Percentiles rank a stretch among this genome's conserved stretches.
phyloP scores from a whole-genome alignment of 73 alveolate genomes.

The Paramecium pentaurelia region DNA sequence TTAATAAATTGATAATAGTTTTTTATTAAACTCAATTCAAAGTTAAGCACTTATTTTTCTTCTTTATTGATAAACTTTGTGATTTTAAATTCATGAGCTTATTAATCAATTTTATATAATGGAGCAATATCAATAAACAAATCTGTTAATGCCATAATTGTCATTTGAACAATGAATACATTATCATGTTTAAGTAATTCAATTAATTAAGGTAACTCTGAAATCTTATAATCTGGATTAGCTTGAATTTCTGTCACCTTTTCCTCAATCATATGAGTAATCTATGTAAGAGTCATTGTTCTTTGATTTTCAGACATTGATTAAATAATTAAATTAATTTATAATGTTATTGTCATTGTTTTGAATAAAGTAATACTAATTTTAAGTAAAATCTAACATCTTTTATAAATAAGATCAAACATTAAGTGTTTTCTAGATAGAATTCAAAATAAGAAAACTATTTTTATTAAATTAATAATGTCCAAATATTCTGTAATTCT shows the following conservation, averaged over 20 bases:
- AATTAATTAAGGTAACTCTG: background rate
- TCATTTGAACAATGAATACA: background rate
- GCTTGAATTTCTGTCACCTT: background rate
- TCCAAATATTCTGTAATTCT: slow-evolving; percentile 89
- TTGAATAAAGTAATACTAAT: background rate
- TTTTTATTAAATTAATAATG: background rate
- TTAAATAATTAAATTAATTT: background rate
- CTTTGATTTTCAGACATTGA: background rate
- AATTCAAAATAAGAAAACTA: background rate
- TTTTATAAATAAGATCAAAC: background rate
- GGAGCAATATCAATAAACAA: background rate
- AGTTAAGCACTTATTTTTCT: background rate
- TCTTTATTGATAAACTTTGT: background rate
- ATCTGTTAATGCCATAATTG: background rate
- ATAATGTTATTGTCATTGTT: background rate
- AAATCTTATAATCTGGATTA: background rate
- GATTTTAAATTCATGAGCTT: background rate
- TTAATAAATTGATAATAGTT: background rate
- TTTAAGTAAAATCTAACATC: background rate
- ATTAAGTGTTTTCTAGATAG: background rate
- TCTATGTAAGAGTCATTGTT: background rate
- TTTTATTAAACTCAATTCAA: background rate
- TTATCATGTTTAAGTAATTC: background rate
- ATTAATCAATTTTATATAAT: background rate
- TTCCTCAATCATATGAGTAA: background rate